Base-by-base conservation (phyloP, 345 rosid genomes). In the Firmiana major region DNA sequence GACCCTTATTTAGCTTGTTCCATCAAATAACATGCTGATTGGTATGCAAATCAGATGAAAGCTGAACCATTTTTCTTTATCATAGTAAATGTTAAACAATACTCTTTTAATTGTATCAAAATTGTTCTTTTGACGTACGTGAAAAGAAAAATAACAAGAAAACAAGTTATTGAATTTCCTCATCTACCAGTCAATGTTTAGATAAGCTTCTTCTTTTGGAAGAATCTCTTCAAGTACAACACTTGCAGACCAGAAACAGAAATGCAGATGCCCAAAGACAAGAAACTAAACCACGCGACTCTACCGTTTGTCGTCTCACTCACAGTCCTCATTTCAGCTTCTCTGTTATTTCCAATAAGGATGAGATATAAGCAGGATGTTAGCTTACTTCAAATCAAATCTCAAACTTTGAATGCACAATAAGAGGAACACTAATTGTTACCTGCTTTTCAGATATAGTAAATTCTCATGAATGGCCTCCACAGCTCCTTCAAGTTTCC, bases 121-220 rank as follows among this genome's bases (percentile, higher is more conserved):
- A 12, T 11, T 21, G 22, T 43, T 16, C 17, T 42, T 66, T n/a
- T 66, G 51, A 12, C 31, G 22, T 40, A 67, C 15, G 43, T n/a
- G 9, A 67, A 26, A 74, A 26, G 24, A 51, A 63, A 60, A 7
- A 46, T 77, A 49, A 70, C 36, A 45, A 3, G 28, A 55, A 71
- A 51, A 28, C 9, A 31, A 71, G 69, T 75, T 63, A 21, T 40
- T 68, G 31, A 75, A 46, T 63, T 74, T 73, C 28, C 64, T 77
- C 71, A 46, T 60, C 51, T n/a, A 42, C 26, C 40, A 26, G 40
- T 13, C 21, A 69, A 11, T 12, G 46, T 78, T 87, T 87, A 96
- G 58, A 96, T 88, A 60, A 93, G 97, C 85, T 93, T 96, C 92
- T 92, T 93, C 84, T 87, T 96, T 58, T 81, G 88, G 74, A 92